phyloP scores from a whole-genome alignment of 306 rosid genomes.

The Cucurbita argyrosperma region DNA sequence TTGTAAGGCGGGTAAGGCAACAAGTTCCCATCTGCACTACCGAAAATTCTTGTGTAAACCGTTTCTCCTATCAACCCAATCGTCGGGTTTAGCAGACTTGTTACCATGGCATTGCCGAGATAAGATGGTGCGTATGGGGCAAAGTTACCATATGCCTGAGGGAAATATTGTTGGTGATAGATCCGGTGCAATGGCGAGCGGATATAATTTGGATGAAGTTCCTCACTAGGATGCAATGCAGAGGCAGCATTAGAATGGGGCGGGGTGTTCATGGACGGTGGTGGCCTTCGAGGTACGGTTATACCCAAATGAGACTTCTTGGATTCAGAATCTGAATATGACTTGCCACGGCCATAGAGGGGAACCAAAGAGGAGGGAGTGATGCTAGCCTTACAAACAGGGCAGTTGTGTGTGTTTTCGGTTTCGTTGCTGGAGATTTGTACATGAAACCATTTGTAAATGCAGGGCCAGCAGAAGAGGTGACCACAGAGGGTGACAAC shows the following conservation, averaged over 20 bases:
- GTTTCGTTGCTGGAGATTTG: conserved; percentile 29
- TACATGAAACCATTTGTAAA: conserved; percentile 72
- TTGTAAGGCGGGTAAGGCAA: conserved; percentile 26
- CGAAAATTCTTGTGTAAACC: conserved; percentile 54
- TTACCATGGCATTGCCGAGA: conserved; percentile 38
- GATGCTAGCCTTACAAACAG: conserved; percentile 71
- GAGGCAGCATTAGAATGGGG: conserved; percentile 19
- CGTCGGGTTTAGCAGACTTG: conserved; percentile 44
- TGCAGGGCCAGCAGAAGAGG: conserved; percentile 87
- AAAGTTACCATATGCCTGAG: conserved; percentile 34
- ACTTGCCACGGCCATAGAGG: conserved; percentile 70
- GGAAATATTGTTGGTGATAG: conserved; percentile 39
- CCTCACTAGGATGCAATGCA: conserved; percentile 19
- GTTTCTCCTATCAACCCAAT: conserved; percentile 71
- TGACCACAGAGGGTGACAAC: conserved; percentile 93
- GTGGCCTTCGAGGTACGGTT: conserved; percentile 55
- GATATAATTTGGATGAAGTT: conserved; percentile 32
- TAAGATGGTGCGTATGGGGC: conserved; percentile 28
- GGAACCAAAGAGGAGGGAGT: conserved; percentile 55
- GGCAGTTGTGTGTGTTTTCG: conserved; percentile 41
- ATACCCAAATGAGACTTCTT: conserved; percentile 35
- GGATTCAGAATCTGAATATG: conserved; percentile 28
- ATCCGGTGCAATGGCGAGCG: conserved; percentile 29
- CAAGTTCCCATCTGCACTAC: conserved; percentile 31
- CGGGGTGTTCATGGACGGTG: conserved; percentile 25